Evolutionary conservation across 2,329 filamentous ascomycete genomes (phyloP).

Genomic region (Fusarium caatingaense): DNA sequence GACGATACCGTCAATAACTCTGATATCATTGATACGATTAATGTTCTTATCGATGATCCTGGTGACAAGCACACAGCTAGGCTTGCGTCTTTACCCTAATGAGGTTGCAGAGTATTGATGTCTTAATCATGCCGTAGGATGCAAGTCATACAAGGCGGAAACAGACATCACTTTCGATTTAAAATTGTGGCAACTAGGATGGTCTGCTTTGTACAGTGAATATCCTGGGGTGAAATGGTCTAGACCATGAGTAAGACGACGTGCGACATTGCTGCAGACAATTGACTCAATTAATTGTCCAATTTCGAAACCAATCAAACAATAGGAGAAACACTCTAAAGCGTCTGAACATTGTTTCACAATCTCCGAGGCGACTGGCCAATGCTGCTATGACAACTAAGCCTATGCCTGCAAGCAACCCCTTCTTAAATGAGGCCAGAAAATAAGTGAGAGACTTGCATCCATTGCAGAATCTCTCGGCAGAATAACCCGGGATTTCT

Average conservation of each 20-base stretch:
- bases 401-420: conserved; percentile 6
- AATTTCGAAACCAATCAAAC: conserved; percentile 22
- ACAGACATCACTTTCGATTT: background rate
- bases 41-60: background rate
- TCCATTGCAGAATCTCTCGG: conserved; percentile 2
- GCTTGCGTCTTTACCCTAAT: background rate
- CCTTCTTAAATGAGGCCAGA: conserved; percentile 16
- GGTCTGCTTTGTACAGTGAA: background rate
- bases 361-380: conserved; percentile 15
- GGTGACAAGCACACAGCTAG: background rate
- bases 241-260: background rate
- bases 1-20: background rate
- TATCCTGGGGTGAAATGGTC: too few relatives aligned
- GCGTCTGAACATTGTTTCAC: conserved; percentile 29
- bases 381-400: conserved; percentile 37
- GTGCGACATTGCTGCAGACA: background rate
- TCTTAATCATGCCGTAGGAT: background rate
- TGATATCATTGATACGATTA: rapidly evolving
- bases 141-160: background rate
- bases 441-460: conserved; percentile 7
- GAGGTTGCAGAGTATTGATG: background rate
- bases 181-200: background rate
- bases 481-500: conserved; percentile 14
- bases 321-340: background rate
- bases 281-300: background rate